A percentile compares a stretch with the other conserved stretches of the same genome.
Evolutionary conservation across 306 rosid genomes (phyloP).

Genomic region (Cicer yamashitae): DNA sequence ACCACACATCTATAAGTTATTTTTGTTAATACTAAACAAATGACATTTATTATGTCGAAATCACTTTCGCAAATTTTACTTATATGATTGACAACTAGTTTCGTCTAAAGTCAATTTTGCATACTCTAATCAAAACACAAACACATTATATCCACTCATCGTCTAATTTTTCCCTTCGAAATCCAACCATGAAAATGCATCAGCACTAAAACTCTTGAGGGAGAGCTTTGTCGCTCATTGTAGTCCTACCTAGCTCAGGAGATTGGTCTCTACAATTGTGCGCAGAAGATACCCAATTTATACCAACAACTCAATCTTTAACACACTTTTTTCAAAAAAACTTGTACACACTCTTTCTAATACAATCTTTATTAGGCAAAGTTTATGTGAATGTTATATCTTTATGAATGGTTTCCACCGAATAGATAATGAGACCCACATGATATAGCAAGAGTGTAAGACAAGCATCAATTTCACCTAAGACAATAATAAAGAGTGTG

Average conservation of each 20-base stretch:
- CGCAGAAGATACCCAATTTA: too few species aligned
- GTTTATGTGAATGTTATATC: background rate
- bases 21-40: background rate
- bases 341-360: background rate
- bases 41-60: background rate
- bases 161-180: background rate
- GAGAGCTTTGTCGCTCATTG: too few species aligned
- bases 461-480: too few species aligned
- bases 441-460: too few species aligned
- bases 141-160: background rate
- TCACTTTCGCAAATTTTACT: background rate
- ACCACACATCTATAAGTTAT: background rate
- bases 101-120: background rate
- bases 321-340: background rate
- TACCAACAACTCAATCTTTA: background rate
- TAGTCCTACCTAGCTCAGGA: too few species aligned
- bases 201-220: too few species aligned
- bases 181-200: background rate
- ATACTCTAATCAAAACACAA: background rate
- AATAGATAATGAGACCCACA: too few species aligned
- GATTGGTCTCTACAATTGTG: too few species aligned
- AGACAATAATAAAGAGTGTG: too few species aligned
- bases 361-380: background rate
- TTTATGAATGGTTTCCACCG: background rate
- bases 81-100: background rate